A percentile compares a stretch with the other conserved stretches of the same genome.
Evolutionary conservation across 106 monocot species (phyloP).

Genomic region (Triglochin maritima): DNA sequence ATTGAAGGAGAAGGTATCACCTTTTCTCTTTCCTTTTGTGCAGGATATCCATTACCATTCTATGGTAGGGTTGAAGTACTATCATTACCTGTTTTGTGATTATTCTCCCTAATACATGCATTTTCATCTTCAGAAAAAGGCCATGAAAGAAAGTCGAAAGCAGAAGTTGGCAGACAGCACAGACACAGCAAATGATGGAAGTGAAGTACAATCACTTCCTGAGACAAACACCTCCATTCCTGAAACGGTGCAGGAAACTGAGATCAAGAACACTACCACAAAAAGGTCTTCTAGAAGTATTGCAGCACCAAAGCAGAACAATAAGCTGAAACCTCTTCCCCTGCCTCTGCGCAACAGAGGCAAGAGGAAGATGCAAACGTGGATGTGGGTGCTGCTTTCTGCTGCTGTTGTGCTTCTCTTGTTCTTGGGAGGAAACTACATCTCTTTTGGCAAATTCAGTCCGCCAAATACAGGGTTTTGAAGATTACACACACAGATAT

Average conservation of each 20-base stretch:
- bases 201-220: conserved; percentile 6
- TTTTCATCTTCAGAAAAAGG: conserved; percentile 50
- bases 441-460: conserved; percentile 17
- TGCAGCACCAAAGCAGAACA: conserved; percentile 21
- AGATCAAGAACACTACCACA: background rate
- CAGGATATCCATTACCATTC: background rate
- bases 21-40: background rate
- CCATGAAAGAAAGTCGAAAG: conserved; percentile 36
- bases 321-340: conserved; percentile 38
- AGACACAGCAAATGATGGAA: conserved; percentile 2
- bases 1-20: conserved; percentile 51
- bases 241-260: conserved; percentile 13
- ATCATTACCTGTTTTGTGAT: background rate
- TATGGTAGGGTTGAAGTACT: too few relatives aligned
- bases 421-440: conserved; percentile 52
- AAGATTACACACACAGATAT: conserved; percentile 3
- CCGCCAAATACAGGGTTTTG: conserved; percentile 19
- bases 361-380: conserved; percentile 53
- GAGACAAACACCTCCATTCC: conserved; percentile 7
- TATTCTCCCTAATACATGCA: background rate
- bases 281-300: conserved; percentile 17
- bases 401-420: conserved; percentile 19
- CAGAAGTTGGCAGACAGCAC: conserved; percentile 24
- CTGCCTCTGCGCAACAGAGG: conserved; percentile 52
- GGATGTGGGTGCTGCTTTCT: conserved; percentile 36